These are phyloP conservation scores for Phalaenopsis aphrodite DNA, from an alignment of 106 monocot genomes.

Conservation along the genomic window DNA sequence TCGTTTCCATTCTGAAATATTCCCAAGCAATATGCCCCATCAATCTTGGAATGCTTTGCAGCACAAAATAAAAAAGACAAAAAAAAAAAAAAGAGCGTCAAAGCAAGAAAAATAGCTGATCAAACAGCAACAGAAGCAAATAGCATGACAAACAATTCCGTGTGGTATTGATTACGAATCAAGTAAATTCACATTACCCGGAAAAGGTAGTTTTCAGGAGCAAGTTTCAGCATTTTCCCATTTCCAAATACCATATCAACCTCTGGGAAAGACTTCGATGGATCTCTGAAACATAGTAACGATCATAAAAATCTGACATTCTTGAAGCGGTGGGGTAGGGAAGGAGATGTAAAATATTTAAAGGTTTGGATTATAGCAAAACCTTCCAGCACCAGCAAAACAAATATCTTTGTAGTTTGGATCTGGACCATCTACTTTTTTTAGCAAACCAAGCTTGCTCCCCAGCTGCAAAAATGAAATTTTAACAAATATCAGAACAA, in stretches of 20 bases:
- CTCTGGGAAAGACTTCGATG: slow-evolving; percentile 56
- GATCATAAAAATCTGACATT: not conserved
- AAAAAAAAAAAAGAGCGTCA: not conserved
- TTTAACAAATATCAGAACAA: not conserved
- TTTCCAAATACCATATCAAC: slow-evolving; percentile 90
- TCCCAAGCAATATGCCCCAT: slow-evolving; percentile 93
- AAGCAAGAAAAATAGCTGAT: not conserved
- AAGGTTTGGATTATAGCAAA: slow-evolving; percentile 1
- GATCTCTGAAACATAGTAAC: slow-evolving; percentile 38
- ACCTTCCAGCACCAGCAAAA: slow-evolving; percentile 90
- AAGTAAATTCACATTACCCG: slow-evolving; percentile 35
- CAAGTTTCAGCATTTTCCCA: slow-evolving; percentile 64
- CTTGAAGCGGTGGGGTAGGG: not conserved
- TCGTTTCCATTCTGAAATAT: slow-evolving; percentile 85
- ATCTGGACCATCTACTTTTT: slow-evolving; percentile 76
- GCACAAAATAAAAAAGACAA: slow-evolving; percentile 3
- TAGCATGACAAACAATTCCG: not conserved
- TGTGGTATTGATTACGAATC: not conserved
- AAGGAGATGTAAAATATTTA: not conserved
- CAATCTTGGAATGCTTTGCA: slow-evolving; percentile 79
- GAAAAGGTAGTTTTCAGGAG: slow-evolving; percentile 96
- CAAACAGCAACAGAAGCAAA: not conserved
- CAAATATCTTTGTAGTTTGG: slow-evolving; percentile 83
- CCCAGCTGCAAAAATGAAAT: slow-evolving; percentile 36
- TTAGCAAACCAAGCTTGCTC: slow-evolving; percentile 46